phyloP scores from a whole-genome alignment of 1,284 basidiomycete genomes.

The Ceratobasidium sp. region DNA sequence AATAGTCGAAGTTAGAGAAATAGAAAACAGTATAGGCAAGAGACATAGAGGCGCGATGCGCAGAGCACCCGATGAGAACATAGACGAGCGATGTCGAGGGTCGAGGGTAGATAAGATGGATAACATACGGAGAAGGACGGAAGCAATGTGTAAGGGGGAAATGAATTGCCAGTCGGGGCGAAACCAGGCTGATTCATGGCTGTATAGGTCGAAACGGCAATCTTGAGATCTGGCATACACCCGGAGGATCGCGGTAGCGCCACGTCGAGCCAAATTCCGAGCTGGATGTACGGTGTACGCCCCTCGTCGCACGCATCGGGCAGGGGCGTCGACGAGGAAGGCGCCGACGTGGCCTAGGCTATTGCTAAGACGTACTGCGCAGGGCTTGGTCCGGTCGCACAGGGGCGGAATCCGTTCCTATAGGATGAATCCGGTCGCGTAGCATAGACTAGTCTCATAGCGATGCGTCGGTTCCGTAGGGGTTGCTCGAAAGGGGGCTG shows the following conservation, averaged over 20 bases:
- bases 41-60: background rate
- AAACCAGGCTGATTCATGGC: too few species aligned
- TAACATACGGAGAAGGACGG: background rate
- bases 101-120: constrained; percentile 13
- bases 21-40: constrained; percentile 1
- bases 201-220: constrained; percentile 21
- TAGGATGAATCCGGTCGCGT: constrained; percentile 6
- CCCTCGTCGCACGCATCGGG: background rate
- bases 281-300: background rate
- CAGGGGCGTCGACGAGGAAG: background rate
- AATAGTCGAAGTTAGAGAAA: constrained; percentile 1
- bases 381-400: constrained; percentile 7
- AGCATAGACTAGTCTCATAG: background rate
- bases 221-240: constrained; percentile 26
- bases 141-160: background rate
- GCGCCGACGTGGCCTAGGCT: background rate
- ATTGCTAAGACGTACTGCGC: background rate
- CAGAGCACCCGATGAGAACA: background rate
- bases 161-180: too few species aligned
- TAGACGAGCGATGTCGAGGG: background rate
- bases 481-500: background rate
- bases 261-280: background rate
- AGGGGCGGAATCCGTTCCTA: constrained; percentile 4
- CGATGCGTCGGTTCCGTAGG: constrained; percentile 13
- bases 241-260: constrained; percentile 16